Conservation (phyloP, 2,329 filamentous ascomycete genomes). For the Diaporthe ampelina region DNA sequence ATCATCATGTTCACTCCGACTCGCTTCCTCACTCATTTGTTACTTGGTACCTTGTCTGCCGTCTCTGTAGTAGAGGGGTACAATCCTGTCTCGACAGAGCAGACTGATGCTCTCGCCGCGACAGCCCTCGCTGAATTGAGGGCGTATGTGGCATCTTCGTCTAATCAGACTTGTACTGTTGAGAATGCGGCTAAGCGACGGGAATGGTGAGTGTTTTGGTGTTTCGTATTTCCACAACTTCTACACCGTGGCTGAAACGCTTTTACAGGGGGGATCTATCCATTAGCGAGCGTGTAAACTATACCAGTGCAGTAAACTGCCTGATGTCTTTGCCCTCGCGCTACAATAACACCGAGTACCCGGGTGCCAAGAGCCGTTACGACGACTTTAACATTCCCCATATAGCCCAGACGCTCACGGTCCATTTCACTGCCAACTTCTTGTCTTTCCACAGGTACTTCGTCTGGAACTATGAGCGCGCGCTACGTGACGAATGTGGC, state of each 20-base stretch:
- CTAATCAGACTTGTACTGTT: slow-evolving; percentile 10
- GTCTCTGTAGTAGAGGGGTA: not conserved
- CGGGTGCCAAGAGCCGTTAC: slow-evolving; percentile 48
- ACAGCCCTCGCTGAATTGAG: not conserved
- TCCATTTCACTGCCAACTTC: slow-evolving; percentile 45
- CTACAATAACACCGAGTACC: slow-evolving; percentile 48
- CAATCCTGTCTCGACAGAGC: not conserved
- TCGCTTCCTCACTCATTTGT: not conserved
- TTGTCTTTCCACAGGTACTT: slow-evolving; percentile 29
- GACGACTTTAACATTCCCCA: slow-evolving; percentile 66
- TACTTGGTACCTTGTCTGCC: not conserved
- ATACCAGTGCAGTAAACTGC: slow-evolving; percentile 56
- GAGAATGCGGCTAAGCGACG: slow-evolving; percentile 2
- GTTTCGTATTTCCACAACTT: too few species aligned
- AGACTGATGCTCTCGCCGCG: not conserved
- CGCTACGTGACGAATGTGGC: slow-evolving; percentile 33
- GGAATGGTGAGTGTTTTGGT: not conserved
- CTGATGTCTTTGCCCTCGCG: slow-evolving; percentile 50
- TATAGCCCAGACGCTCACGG: slow-evolving; percentile 60
- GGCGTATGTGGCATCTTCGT: not conserved
- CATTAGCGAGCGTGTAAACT: slow-evolving; percentile 11
- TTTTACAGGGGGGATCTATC: not conserved
- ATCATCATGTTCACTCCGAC: not conserved
- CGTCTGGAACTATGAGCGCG: not conserved
- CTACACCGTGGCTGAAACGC: too few species aligned